phyloP scores from a whole-genome alignment of 345 rosid genomes.

The Brassica rapa region DNA sequence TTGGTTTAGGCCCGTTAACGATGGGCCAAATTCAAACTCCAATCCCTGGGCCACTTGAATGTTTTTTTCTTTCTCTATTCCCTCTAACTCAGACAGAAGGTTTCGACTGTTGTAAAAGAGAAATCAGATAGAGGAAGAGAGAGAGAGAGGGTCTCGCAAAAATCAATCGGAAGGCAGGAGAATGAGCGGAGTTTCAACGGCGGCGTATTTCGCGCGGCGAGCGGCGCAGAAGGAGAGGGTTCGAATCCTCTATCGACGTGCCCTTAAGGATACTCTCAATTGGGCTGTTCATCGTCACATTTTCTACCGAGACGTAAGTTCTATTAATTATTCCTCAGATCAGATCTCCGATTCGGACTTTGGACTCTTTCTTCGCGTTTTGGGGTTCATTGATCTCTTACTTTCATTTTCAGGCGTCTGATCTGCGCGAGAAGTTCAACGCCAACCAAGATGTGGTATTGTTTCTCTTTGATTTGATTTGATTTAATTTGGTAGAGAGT shows the following conservation, averaged over 20 bases:
- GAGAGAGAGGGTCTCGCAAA: constrained; percentile 19
- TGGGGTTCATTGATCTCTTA: background rate
- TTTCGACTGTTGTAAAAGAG: background rate
- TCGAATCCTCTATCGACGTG: constrained; percentile 90
- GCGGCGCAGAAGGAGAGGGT: constrained; percentile 93
- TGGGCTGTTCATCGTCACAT: constrained; percentile 99
- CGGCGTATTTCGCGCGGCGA: constrained; percentile 75
- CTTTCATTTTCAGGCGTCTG: constrained; percentile 56
- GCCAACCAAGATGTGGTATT: constrained; percentile 80
- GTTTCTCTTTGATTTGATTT: background rate
- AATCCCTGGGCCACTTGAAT: background rate
- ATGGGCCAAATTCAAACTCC: background rate
- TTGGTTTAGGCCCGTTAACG: background rate
- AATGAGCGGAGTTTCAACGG: constrained; percentile 70
- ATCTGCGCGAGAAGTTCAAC: constrained; percentile 80
- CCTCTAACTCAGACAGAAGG: background rate
- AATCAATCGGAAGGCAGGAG: constrained; percentile 27
- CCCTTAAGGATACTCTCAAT: constrained; percentile 89
- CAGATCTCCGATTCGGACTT: constrained; percentile 27
- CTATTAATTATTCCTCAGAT: constrained; percentile 13
- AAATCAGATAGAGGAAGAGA: constrained; percentile 6
- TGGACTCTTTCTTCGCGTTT: background rate
- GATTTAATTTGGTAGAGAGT: background rate
- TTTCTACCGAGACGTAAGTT: constrained; percentile 72
- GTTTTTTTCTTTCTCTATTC: background rate